Conservation (phyloP, 495 filamentous ascomycete species). For the Penicillium herquei region DNA sequence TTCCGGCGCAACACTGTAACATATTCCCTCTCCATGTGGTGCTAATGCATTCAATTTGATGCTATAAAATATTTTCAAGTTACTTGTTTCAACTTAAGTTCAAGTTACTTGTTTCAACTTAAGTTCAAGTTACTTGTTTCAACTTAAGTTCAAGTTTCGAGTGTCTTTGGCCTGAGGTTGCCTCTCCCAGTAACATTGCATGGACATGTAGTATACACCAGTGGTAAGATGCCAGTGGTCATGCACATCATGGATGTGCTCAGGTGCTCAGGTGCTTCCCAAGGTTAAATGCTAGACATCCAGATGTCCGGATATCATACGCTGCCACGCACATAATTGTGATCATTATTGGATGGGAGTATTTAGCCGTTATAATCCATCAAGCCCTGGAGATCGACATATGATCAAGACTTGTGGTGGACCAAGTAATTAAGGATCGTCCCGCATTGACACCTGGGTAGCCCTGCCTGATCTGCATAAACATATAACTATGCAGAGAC, state of each 20-base stretch:
- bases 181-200: too few species aligned
- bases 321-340: too few species aligned
- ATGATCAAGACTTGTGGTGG: neutral
- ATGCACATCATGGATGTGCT: too few species aligned
- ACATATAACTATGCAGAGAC: neutral
- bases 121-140: neutral
- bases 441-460: neutral
- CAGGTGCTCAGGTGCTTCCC: too few species aligned
- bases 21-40: slow-evolving; percentile 21
- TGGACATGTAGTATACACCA: too few species aligned
- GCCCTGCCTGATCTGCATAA: neutral
- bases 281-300: too few species aligned
- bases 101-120: neutral
- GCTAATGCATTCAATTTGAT: slow-evolving; percentile 22
- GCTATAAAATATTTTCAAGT: neutral
- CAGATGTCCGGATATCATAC: too few species aligned
- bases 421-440: slow-evolving; percentile 2
- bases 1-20: slow-evolving; percentile 31
- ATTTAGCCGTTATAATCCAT: too few species aligned
- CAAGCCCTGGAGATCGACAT: neutral
- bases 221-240: too few species aligned
- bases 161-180: too few species aligned
- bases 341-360: neutral
- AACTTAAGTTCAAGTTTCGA: neutral
- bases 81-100: neutral